These are phyloP conservation scores for Rhododendron simsii DNA, from an alignment of 148 eudicot species.

Conservation along the genomic window DNA sequence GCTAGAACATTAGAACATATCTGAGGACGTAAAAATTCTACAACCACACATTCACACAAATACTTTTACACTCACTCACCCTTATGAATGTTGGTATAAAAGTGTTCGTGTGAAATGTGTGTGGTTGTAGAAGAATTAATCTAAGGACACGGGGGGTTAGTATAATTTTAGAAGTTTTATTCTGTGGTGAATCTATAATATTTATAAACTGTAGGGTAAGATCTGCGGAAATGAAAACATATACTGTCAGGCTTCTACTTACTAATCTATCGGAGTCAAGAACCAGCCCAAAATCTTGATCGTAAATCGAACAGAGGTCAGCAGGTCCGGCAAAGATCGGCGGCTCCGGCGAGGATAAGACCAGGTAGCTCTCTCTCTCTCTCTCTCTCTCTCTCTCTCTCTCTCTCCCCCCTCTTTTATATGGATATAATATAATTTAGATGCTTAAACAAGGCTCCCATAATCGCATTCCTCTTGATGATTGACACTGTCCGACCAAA, in stretches of 20 bases:
- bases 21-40: too few species aligned
- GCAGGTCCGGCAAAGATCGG: neutral
- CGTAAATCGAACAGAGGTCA: neutral
- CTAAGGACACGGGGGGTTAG: too few species aligned
- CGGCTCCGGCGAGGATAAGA: neutral
- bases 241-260: neutral
- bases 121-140: neutral
- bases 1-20: too few species aligned
- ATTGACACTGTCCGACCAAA: neutral
- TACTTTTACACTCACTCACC: neutral
- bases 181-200: too few species aligned
- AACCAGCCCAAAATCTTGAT: neutral
- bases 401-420: neutral
- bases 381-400: neutral
- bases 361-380: neutral
- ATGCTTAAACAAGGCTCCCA: neutral
- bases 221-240: neutral
- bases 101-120: neutral
- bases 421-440: too few species aligned
- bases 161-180: too few species aligned
- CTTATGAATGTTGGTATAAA: neutral
- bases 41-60: neutral
- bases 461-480: neutral
- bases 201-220: neutral
- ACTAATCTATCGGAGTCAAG: neutral